phyloP scores from a whole-genome alignment of 768 basidiomycete genomes.

The Pleurotus djamor region DNA sequence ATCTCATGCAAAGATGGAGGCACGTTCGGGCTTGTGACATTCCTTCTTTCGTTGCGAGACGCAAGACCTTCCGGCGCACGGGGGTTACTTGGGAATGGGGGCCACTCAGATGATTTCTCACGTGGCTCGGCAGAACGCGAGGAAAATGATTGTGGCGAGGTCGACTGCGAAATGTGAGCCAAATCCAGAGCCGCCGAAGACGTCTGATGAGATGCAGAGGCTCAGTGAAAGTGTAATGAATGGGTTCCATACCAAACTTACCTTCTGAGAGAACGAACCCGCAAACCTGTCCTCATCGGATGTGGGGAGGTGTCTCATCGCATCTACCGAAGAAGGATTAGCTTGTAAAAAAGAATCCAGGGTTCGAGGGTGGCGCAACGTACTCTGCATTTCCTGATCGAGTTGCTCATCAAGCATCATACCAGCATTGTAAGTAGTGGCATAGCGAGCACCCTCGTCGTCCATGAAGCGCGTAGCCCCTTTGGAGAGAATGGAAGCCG shows the following conservation, averaged over 20 bases:
- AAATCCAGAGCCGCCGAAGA: slow-evolving; percentile 93
- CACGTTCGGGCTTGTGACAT: slow-evolving; percentile 72
- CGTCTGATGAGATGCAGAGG: slow-evolving; percentile 39
- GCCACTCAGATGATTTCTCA: slow-evolving; percentile 90
- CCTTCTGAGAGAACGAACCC: slow-evolving; percentile 62
- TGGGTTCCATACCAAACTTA: slow-evolving; percentile 37
- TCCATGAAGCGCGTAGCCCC: slow-evolving; percentile 51
- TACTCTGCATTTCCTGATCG: slow-evolving; percentile 94
- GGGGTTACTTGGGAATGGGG: slow-evolving; percentile 71
- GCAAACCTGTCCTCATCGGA: slow-evolving; percentile 89
- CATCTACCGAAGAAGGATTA: slow-evolving; percentile 47
- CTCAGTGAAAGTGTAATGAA: slow-evolving; percentile 1
- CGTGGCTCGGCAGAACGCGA: slow-evolving; percentile 53
- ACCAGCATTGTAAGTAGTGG: slow-evolving; percentile 73
- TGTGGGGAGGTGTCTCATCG: slow-evolving; percentile 84
- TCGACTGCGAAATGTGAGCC: slow-evolving; percentile 78
- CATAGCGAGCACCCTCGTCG: slow-evolving; percentile 58
- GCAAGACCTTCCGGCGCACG: slow-evolving; percentile 59
- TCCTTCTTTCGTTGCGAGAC: slow-evolving; percentile 62
- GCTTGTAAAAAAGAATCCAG: slow-evolving; percentile 6
- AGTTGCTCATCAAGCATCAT: slow-evolving; percentile 93
- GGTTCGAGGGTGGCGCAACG: slow-evolving; percentile 23
- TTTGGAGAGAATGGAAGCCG: slow-evolving; percentile 52
- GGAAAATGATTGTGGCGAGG: slow-evolving; percentile 64
- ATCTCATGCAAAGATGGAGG: slow-evolving; percentile 53